phyloP scores from a whole-genome alignment of 2,329 filamentous ascomycete species.

The Epichloe bromicola region DNA sequence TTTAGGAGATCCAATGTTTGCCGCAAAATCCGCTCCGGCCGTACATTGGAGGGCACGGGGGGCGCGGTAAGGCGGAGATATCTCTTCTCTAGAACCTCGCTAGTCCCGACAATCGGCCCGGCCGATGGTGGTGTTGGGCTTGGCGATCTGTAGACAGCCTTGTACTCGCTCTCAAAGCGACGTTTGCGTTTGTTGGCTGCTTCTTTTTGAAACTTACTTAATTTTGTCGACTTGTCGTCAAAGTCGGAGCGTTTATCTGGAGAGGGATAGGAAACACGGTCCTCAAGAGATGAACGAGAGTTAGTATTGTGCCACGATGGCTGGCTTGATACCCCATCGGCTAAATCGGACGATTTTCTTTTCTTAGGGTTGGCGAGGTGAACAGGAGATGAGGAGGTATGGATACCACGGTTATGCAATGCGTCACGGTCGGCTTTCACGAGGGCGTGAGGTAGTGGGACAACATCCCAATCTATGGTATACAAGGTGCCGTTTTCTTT shows the following conservation, averaged over 20 bases:
- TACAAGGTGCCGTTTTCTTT: constrained; percentile 62
- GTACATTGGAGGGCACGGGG: constrained; percentile 72
- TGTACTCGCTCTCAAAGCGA: constrained; percentile 63
- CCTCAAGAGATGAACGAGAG: constrained; percentile 45
- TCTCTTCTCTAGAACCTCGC: constrained; percentile 74
- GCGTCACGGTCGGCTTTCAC: constrained; percentile 56
- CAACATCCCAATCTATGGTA: constrained; percentile 66
- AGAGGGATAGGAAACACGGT: constrained; percentile 56
- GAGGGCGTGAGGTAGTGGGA: constrained; percentile 76
- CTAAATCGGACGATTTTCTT: constrained; percentile 63
- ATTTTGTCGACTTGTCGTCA: constrained; percentile 35
- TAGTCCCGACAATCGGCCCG: constrained; percentile 75
- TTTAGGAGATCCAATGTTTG: constrained; percentile 81
- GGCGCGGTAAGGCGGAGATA: constrained; percentile 89
- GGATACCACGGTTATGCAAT: constrained; percentile 26
- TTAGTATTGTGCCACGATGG: constrained; percentile 69
- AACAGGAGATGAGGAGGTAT: constrained; percentile 12
- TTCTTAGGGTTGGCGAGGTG: constrained; percentile 47
- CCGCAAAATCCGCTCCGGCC: constrained; percentile 66
- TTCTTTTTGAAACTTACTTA: constrained; percentile 89
- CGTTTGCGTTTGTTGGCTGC: constrained; percentile 72
- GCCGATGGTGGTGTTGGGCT: constrained; percentile 43
- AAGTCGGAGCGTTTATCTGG: constrained; percentile 24
- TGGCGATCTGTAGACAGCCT: constrained; percentile 40
- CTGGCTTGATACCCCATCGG: constrained; percentile 38